phyloP scores from a whole-genome alignment of 495 filamentous ascomycete genomes.

The Lentithecium fluviatile region DNA sequence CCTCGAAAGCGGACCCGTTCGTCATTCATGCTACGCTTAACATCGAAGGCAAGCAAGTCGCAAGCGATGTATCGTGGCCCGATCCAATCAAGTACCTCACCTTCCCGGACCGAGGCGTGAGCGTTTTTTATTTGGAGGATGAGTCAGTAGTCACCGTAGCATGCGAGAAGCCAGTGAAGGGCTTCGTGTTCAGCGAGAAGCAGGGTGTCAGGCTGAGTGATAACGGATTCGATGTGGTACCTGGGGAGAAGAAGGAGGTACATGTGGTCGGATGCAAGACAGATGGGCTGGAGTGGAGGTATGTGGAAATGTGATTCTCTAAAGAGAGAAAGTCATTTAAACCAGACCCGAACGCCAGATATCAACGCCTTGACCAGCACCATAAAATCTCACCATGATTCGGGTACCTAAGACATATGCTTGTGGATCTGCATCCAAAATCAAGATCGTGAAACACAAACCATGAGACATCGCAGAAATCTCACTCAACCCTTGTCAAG shows the following conservation, averaged over 20 bases:
- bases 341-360: no score
- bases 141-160: background rate
- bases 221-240: slow-evolving; percentile 31
- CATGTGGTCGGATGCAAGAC: background rate
- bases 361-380: no score
- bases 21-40: slow-evolving; percentile 15
- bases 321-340: no score
- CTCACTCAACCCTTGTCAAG: background rate
- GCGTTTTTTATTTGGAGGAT: slow-evolving; percentile 9
- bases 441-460: no score
- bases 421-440: no score
- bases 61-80: slow-evolving; percentile 27
- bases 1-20: slow-evolving; percentile 13
- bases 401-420: no score
- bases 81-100: slow-evolving; percentile 28
- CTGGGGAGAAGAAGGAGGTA: slow-evolving; percentile 11
- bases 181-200: slow-evolving; percentile 27
- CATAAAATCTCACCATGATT: no score
- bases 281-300: slow-evolving; percentile 10
- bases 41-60: slow-evolving; percentile 16
- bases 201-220: slow-evolving; percentile 22
- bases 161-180: slow-evolving; percentile 27
- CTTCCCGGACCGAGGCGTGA: slow-evolving; percentile 17
- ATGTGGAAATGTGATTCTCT: slow-evolving; percentile 12
- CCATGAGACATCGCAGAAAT: no score